Conservation (phyloP, 495 filamentous ascomycete species). For the Amniculicola lignicola region DNA sequence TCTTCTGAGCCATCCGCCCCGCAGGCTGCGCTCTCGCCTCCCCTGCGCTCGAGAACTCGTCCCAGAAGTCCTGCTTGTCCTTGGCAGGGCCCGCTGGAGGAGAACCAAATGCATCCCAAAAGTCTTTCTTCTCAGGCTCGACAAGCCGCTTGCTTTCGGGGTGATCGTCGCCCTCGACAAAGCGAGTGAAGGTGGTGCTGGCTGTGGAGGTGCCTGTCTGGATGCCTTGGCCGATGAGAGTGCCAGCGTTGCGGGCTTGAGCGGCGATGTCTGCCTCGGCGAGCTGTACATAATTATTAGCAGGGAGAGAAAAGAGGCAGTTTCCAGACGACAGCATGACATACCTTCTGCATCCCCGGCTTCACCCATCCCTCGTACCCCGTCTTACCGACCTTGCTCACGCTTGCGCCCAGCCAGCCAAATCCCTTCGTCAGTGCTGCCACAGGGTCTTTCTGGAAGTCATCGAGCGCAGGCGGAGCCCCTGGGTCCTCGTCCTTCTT, state of each 20-base stretch:
- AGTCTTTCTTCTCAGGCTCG: slow-evolving; percentile 72
- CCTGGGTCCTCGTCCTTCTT: slow-evolving; percentile 32
- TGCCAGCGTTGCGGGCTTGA: slow-evolving; percentile 71
- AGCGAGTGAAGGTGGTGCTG: slow-evolving; percentile 71
- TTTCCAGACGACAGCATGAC: slow-evolving; percentile 22
- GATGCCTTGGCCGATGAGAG: slow-evolving; percentile 60
- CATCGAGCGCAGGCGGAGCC: slow-evolving; percentile 64
- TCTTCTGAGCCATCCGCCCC: slow-evolving; percentile 66
- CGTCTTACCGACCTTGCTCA: slow-evolving; percentile 82
- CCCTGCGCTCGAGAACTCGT: slow-evolving; percentile 53
- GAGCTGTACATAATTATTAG: slow-evolving; percentile 50
- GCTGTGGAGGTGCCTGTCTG: slow-evolving; percentile 67
- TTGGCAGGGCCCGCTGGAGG: slow-evolving; percentile 36
- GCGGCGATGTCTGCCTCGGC: slow-evolving; percentile 84
- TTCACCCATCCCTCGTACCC: slow-evolving; percentile 87
- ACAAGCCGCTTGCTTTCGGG: neutral
- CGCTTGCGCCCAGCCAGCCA: slow-evolving; percentile 85
- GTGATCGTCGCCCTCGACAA: slow-evolving; percentile 67
- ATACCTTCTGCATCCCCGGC: slow-evolving; percentile 81
- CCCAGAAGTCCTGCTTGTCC: slow-evolving; percentile 61
- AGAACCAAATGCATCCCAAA: slow-evolving; percentile 51
- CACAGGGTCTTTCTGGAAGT: slow-evolving; percentile 87
- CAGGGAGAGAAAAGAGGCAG: neutral
- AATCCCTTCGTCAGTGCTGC: slow-evolving; percentile 87
- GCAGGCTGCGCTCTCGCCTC: slow-evolving; percentile 28